phyloP scores from a whole-genome alignment of 192 early-diverging fungal species.

The Coemansia sp. region DNA sequence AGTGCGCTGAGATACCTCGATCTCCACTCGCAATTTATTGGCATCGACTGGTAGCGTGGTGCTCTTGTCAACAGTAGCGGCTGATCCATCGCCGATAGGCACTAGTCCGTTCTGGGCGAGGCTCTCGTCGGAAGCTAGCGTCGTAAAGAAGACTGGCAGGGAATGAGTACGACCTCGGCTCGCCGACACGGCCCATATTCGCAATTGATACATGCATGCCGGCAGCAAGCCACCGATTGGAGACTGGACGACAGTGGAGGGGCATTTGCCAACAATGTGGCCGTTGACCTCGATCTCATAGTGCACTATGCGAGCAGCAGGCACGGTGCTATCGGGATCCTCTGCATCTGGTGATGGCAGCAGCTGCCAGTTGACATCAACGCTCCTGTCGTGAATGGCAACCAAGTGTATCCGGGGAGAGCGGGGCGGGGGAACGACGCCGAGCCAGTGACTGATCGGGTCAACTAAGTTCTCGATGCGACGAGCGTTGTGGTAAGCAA shows the following conservation, averaged over 20 bases:
- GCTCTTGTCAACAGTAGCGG: neutral
- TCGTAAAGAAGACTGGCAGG: constrained; percentile 41
- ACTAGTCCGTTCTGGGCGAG: neutral
- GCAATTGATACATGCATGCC: constrained; percentile 32
- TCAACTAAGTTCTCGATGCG: constrained; percentile 42
- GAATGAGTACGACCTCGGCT: constrained; percentile 40
- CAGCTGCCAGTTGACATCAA: constrained; percentile 7
- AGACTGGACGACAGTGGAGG: constrained; percentile 1
- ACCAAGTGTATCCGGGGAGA: constrained; percentile 30
- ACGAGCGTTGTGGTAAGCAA: constrained; percentile 38
- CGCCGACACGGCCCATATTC: constrained; percentile 40
- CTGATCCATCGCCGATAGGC: neutral
- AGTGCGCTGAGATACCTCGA: constrained; percentile 11
- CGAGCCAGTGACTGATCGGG: constrained; percentile 32
- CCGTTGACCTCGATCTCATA: constrained; percentile 50
- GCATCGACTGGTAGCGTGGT: neutral
- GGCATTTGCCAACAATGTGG: constrained; percentile 24
- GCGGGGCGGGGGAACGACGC: constrained; percentile 31
- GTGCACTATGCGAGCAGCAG: constrained; percentile 12
- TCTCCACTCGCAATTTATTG: constrained; percentile 9
- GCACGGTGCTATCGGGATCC: neutral
- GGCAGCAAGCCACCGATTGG: constrained; percentile 23
- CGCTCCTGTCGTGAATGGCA: constrained; percentile 29
- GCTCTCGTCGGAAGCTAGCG: constrained; percentile 7
- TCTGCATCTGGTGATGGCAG: neutral